A percentile compares a stretch with the other conserved stretches of the same genome.
phyloP scores from a whole-genome alignment of 75 land plant genomes.

The Azolla pinnata region DNA sequence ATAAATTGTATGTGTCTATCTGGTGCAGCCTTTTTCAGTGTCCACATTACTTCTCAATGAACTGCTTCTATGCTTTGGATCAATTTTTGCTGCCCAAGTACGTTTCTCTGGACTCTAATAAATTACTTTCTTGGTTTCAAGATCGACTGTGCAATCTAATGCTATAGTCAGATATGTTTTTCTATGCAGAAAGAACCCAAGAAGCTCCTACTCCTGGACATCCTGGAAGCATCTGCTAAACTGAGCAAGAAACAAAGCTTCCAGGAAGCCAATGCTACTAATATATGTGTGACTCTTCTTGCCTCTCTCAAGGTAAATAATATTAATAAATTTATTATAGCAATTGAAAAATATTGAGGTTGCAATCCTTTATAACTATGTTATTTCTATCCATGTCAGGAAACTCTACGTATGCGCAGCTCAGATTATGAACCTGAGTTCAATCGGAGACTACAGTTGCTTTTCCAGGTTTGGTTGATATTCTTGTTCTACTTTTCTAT shows the following conservation, averaged over 20 bases:
- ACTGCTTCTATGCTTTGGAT: slow-evolving; percentile 86
- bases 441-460: slow-evolving; percentile 44
- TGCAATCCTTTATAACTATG: background rate
- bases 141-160: background rate
- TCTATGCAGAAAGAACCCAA: slow-evolving; percentile 47
- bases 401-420: slow-evolving; percentile 40
- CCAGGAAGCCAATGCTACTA: slow-evolving; percentile 51
- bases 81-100: slow-evolving; percentile 83
- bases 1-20: background rate
- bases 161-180: slow-evolving; percentile 3
- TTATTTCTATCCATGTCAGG: slow-evolving; percentile 26
- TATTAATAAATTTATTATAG: slow-evolving; percentile 1
- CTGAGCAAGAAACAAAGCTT: slow-evolving; percentile 73
- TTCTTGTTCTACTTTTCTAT: background rate
- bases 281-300: slow-evolving; percentile 84
- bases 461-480: slow-evolving; percentile 49
- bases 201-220: slow-evolving; percentile 62
- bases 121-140: slow-evolving; percentile 3
- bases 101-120: background rate
- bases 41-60: slow-evolving; percentile 72
- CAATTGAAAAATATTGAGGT: background rate
- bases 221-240: slow-evolving; percentile 61
- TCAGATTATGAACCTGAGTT: slow-evolving; percentile 49
- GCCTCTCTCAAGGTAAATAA: slow-evolving; percentile 68
- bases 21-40: slow-evolving; percentile 68